Conservation (phyloP, 495 filamentous ascomycete species). For the Paragyromitra xinjiangensis region DNA sequence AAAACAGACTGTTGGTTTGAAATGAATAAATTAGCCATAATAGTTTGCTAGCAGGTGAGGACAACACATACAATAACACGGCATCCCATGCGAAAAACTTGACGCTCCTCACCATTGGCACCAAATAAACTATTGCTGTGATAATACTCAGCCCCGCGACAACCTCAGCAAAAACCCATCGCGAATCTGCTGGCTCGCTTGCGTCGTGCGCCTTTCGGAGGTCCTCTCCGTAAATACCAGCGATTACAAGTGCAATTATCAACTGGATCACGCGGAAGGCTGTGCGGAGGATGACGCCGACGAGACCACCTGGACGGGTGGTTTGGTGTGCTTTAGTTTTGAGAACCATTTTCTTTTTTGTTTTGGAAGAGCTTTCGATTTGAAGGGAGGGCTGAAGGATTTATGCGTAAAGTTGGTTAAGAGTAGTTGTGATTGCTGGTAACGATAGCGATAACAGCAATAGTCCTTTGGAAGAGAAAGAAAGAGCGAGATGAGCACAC, state of each 20-base stretch:
- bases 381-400: not conserved
- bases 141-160: slow-evolving; percentile 63
- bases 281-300: slow-evolving; percentile 41
- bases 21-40: not conserved
- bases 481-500: slow-evolving; percentile 14
- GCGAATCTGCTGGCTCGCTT: slow-evolving; percentile 59
- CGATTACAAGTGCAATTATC: slow-evolving; percentile 68
- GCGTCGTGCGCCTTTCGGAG: slow-evolving; percentile 62
- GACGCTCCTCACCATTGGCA: slow-evolving; percentile 63
- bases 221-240: slow-evolving; percentile 70
- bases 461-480: not conserved
- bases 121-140: slow-evolving; percentile 62
- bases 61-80: slow-evolving; percentile 60
- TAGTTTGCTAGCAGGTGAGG: not conserved
- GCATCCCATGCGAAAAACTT: slow-evolving; percentile 67
- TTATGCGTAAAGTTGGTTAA: not conserved
- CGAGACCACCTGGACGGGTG: slow-evolving; percentile 20
- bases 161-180: slow-evolving; percentile 71
- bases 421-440: not conserved
- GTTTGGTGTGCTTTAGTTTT: slow-evolving; percentile 43
- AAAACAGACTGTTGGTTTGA: slow-evolving; percentile 62
- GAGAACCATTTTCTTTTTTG: slow-evolving; percentile 40
- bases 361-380: not conserved
- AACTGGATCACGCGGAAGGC: slow-evolving; percentile 68
- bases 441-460: not conserved